Evolutionary conservation across 352 stramenopile genomes (phyloP).

Genomic region (Peronospora tabacina): DNA sequence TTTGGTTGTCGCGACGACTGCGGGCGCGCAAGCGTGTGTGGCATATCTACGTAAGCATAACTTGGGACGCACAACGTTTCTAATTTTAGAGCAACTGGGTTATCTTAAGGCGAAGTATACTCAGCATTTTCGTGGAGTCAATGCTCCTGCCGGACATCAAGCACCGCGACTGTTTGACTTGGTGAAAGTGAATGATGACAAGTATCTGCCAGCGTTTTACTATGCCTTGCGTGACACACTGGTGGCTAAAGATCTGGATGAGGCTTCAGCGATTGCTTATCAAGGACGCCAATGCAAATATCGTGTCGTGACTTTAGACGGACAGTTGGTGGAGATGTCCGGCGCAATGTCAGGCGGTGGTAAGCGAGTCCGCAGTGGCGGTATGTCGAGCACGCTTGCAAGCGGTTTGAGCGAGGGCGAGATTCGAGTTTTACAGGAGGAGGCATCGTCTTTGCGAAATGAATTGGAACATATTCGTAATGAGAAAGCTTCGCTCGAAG

Average conservation of each 20-base stretch:
- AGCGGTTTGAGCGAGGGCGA: slow-evolving; percentile 50
- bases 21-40: slow-evolving; percentile 92
- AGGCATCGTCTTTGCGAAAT: slow-evolving; percentile 41
- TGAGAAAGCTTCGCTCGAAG: slow-evolving; percentile 59
- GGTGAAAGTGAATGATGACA: slow-evolving; percentile 80
- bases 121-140: slow-evolving; percentile 55
- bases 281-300: slow-evolving; percentile 90
- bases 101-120: slow-evolving; percentile 65
- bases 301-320: slow-evolving; percentile 96
- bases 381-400: slow-evolving; percentile 86
- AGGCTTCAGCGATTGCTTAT: slow-evolving; percentile 85
- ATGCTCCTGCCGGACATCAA: slow-evolving; percentile 35
- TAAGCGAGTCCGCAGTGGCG: slow-evolving; percentile 85
- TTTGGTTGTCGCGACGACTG: slow-evolving; percentile 95
- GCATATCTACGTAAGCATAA: slow-evolving; percentile 93
- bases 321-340: slow-evolving; percentile 97
- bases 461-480: slow-evolving; percentile 56
- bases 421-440: slow-evolving; percentile 51
- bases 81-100: slow-evolving; percentile 96
- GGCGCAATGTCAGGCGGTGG: slow-evolving; percentile 99
- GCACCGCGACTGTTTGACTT: slow-evolving; percentile 84
- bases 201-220: slow-evolving; percentile 93
- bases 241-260: slow-evolving; percentile 93
- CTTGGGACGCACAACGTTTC: slow-evolving; percentile 93
- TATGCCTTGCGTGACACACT: slow-evolving; percentile 95